Evolutionary conservation across 2,329 filamentous ascomycete genomes (phyloP), one percentile per base, ranked within the genome.

Genomic region (Pezizomycotina sp.): DNA sequence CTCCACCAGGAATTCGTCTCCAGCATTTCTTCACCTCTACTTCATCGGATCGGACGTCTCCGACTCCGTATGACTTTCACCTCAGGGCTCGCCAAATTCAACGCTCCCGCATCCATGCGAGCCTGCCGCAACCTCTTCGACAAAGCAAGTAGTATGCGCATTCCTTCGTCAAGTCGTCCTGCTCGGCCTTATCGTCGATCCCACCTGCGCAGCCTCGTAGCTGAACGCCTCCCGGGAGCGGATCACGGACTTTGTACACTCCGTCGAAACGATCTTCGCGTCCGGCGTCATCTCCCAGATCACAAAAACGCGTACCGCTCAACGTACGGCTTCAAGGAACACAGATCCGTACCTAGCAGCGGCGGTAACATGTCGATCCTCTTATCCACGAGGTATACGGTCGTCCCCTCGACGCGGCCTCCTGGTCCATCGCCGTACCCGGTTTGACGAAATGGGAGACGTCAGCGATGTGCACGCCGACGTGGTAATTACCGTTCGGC

Each of bases 391-490:
- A 98, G 65, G 56, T 98, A 98, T 18, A 98, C 89, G 0, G 86
- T 95, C 4, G 89, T 95, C 89, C 89, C 51, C 89, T 77, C 53
- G 92, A 72, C 53, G 82, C 89, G 3, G 89, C 89, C 60, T 98
- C 89, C 30, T 74, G 71, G 55, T 98, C 91, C 89, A 98, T 98
- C 35, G 89, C 77, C 53, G 86, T 98, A 57, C 80, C 83, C 16
- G 91, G 84, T 59, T 89, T 92, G 52, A 98, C 89, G 54, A 98
- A 98, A 60, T 98, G 79, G 6, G 89, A 95, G n/a, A 98, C 89
- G 57, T 98, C 89, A 18, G 89, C 91, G 58, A 98, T 98, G 58
- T 98, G 91, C 10, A 98, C 89, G 46, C 89, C 89, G 6, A 98
- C 83, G 57, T 95, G 82, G 47, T 74, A 84, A 56, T 95, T 93